Conservation (phyloP, 1,284 basidiomycete genomes). For the Trichosporon coremiiforme region DNA sequence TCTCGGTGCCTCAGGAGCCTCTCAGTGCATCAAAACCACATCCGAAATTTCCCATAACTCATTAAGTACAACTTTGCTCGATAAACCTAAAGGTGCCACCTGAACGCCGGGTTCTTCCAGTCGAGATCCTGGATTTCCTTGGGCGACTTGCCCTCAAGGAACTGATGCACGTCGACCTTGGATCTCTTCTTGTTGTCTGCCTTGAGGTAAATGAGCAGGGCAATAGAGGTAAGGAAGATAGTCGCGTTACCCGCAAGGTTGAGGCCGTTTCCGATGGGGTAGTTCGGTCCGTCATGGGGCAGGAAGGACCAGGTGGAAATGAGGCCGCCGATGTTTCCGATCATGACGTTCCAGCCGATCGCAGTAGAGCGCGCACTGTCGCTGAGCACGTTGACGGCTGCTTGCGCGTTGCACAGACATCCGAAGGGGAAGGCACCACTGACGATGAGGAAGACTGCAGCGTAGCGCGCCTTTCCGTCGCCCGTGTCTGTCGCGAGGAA, state of each 20-base stretch:
- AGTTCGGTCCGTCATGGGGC: slow-evolving; percentile 29
- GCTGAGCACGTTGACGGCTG: slow-evolving; percentile 17
- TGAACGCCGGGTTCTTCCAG: slow-evolving; percentile 31
- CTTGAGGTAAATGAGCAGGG: slow-evolving; percentile 23
- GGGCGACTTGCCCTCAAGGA: slow-evolving; percentile 20
- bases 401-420: slow-evolving; percentile 24
- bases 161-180: slow-evolving; percentile 20
- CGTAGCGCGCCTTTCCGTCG: slow-evolving; percentile 25
- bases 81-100: slow-evolving; percentile 29
- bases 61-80: slow-evolving; percentile 7
- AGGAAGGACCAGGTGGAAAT: slow-evolving; percentile 38
- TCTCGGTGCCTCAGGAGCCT: not conserved
- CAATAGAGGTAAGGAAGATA: slow-evolving; percentile 25
- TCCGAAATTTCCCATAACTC: not conserved
- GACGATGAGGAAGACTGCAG: slow-evolving; percentile 28
- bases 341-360: slow-evolving; percentile 32
- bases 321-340: slow-evolving; percentile 35
- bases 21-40: not conserved
- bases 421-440: slow-evolving; percentile 29
- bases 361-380: slow-evolving; percentile 27
- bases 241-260: slow-evolving; percentile 26
- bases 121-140: slow-evolving; percentile 29
- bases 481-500: slow-evolving; percentile 34
- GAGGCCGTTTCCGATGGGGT: slow-evolving; percentile 32
- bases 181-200: slow-evolving; percentile 28